These are phyloP conservation scores for Alternaria novae-zelandiae DNA, from an alignment of 2,329 filamentous ascomycete genomes.

Conservation along the genomic window DNA sequence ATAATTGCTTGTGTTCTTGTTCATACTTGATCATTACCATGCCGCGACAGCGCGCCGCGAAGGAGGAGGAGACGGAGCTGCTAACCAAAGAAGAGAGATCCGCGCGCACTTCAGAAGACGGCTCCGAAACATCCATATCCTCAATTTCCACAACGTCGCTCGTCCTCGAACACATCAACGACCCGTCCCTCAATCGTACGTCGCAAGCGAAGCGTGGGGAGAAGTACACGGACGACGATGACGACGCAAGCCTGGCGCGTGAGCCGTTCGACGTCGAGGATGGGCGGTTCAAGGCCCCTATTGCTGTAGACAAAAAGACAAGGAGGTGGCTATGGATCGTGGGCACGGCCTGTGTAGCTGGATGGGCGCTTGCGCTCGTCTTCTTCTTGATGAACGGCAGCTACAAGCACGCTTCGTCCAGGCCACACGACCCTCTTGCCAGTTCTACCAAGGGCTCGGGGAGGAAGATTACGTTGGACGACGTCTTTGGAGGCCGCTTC, in stretches of 20 bases:
- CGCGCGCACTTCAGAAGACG: conserved; percentile 43
- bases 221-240: conserved; percentile 49
- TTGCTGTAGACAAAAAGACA: conserved; percentile 69
- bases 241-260: conserved; percentile 56
- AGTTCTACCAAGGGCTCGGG: conserved; percentile 67
- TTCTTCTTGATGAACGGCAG: conserved; percentile 70
- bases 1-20: conserved; percentile 1
- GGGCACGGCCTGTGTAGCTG: conserved; percentile 65
- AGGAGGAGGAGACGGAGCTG: conserved; percentile 55
- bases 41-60: conserved; percentile 42
- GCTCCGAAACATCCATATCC: conserved; percentile 65
- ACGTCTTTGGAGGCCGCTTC: conserved; percentile 73
- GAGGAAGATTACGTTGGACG: conserved; percentile 75
- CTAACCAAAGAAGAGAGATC: conserved; percentile 46
- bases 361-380: conserved; percentile 72
- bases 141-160: conserved; percentile 84
- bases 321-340: conserved; percentile 68
- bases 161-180: conserved; percentile 77
- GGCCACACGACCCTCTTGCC: conserved; percentile 72
- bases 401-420: conserved; percentile 69
- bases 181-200: conserved; percentile 52
- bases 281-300: conserved; percentile 53
- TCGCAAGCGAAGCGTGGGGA: conserved; percentile 38
- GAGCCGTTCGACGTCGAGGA: conserved; percentile 58
- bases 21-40: conserved; percentile 27